phyloP scores from a whole-genome alignment of 306 rosid species.

The Prunus dulcis region DNA sequence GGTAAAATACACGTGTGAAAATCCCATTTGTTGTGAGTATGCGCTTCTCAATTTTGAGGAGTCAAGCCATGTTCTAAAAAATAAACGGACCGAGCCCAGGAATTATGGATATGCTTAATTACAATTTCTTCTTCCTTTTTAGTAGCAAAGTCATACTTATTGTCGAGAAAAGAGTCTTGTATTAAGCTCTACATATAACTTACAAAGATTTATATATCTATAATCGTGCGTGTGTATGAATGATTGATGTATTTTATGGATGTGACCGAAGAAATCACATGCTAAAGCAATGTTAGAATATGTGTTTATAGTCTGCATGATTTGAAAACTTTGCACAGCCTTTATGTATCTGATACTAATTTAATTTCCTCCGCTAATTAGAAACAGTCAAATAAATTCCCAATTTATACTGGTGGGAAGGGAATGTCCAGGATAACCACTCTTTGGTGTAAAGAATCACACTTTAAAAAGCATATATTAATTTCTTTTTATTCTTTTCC shows the following conservation, averaged over 20 bases:
- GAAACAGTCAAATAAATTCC: background rate
- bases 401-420: slow-evolving; percentile 18
- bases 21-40: too few relatives aligned
- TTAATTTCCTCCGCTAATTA: slow-evolving; percentile 13
- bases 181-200: slow-evolving; percentile 1
- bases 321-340: slow-evolving; percentile 19
- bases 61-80: too few relatives aligned
- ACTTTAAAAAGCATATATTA: slow-evolving; percentile 26
- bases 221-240: too few relatives aligned
- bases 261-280: slow-evolving; percentile 15
- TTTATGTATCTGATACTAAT: background rate
- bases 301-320: slow-evolving; percentile 11
- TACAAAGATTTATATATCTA: background rate
- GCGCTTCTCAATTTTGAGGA: too few relatives aligned
- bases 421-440: slow-evolving; percentile 22
- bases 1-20: background rate
- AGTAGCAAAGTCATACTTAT: background rate
- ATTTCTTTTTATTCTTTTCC: slow-evolving; percentile 24
- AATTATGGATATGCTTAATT: background rate
- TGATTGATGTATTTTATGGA: background rate
- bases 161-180: slow-evolving; percentile 1
- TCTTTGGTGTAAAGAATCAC: slow-evolving; percentile 30
- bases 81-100: background rate
- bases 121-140: slow-evolving; percentile 2
- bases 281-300: background rate